These are phyloP conservation scores for Fusarium penzigii DNA, from an alignment of 2,329 filamentous ascomycete species.

Conservation along the genomic window DNA sequence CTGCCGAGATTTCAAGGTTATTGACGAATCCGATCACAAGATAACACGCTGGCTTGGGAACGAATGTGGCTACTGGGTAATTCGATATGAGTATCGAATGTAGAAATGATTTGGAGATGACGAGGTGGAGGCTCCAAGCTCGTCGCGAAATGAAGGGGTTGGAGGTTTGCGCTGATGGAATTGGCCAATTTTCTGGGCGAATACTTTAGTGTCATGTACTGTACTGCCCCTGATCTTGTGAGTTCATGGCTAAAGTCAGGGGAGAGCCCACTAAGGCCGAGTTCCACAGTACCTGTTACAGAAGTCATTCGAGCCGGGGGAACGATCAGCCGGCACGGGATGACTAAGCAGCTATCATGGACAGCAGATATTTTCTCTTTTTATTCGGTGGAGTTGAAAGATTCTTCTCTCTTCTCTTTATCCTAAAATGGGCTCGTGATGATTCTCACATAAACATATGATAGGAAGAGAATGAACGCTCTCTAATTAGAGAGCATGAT, in stretches of 20 bases:
- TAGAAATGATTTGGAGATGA: slow-evolving; percentile 25
- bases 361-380: slow-evolving; percentile 22
- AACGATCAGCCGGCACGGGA: slow-evolving; percentile 22
- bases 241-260: no score
- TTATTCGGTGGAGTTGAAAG: slow-evolving; percentile 14
- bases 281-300: slow-evolving; percentile 2
- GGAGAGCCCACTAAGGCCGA: slow-evolving; percentile 16
- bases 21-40: not conserved
- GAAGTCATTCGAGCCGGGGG: slow-evolving; percentile 15
- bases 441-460: slow-evolving; percentile 58
- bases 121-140: slow-evolving; percentile 20
- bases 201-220: slow-evolving; percentile 14
- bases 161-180: slow-evolving; percentile 22
- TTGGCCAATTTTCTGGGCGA: slow-evolving; percentile 13
- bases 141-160: slow-evolving; percentile 31
- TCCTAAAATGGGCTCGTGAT: slow-evolving; percentile 57
- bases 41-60: not conserved
- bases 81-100: slow-evolving; percentile 10
- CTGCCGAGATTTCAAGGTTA: slow-evolving; percentile 15
- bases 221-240: no score
- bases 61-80: slow-evolving; percentile 1
- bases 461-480: slow-evolving; percentile 72
- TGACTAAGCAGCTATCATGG: slow-evolving; percentile 29
- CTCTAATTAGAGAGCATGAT: slow-evolving; percentile 56
- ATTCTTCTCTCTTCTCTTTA: slow-evolving; percentile 30